Percentiles rank a stretch among this genome's conserved stretches.
phyloP scores from a whole-genome alignment of 2,329 filamentous ascomycete species.

The Cylindrodendrum hubeiense region DNA sequence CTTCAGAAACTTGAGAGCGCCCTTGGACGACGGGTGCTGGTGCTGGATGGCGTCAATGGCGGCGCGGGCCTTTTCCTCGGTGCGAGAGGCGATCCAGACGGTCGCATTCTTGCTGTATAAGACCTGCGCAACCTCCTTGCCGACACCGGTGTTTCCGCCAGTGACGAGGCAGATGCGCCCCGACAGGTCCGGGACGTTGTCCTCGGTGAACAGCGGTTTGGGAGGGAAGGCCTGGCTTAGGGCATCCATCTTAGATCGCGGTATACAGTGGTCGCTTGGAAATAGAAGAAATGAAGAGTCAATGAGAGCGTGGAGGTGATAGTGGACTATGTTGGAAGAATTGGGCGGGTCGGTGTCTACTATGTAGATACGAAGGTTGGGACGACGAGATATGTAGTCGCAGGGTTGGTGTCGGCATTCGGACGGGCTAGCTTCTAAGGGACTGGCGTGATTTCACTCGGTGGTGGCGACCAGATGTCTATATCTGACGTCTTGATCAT shows the following conservation, averaged over 20 bases:
- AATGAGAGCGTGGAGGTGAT: not conserved
- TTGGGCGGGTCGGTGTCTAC: too few species aligned
- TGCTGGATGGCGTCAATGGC: conserved; percentile 60
- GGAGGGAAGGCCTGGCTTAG: conserved; percentile 40
- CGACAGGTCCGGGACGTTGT: conserved; percentile 73
- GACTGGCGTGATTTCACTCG: too few species aligned
- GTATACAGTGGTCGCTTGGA: not conserved
- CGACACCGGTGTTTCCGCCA: conserved; percentile 58
- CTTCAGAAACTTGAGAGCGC: conserved; percentile 57
- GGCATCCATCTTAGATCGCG: conserved; percentile 22
- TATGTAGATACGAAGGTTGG: too few species aligned
- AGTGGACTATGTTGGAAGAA: too few species aligned
- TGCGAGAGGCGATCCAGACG: conserved; percentile 68
- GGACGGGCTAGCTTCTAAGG: too few species aligned
- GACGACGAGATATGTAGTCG: too few species aligned
- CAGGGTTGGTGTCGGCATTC: too few species aligned
- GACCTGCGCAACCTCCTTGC: conserved; percentile 64
- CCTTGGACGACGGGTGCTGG: conserved; percentile 50
- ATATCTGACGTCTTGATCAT: not conserved
- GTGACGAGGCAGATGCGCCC: conserved; percentile 69
- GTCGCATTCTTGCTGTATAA: conserved; percentile 66
- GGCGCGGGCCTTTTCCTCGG: conserved; percentile 54
- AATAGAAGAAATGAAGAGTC: not conserved
- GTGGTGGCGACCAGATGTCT: not conserved
- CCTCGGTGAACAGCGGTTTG: conserved; percentile 41